A percentile compares a stretch with the other conserved stretches of the same genome.
Conservation (phyloP, 2,329 filamentous ascomycete species). For the Penicillium sp. region DNA sequence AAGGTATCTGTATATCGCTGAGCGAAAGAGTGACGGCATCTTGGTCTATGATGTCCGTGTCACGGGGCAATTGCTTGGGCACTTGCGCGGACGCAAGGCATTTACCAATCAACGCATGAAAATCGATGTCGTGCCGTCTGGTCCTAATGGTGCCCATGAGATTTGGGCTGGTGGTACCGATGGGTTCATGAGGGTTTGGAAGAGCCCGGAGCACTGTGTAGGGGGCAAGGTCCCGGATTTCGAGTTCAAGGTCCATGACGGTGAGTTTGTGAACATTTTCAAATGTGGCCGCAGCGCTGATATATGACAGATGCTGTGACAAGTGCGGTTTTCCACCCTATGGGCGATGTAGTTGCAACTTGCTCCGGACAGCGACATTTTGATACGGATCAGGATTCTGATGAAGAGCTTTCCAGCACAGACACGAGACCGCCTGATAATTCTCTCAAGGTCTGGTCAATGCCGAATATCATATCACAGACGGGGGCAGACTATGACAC, state of each 20-base stretch:
- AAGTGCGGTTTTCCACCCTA: slow-evolving; percentile 47
- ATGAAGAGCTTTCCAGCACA: slow-evolving; percentile 10
- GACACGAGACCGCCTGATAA: slow-evolving; percentile 28
- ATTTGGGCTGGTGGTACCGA: slow-evolving; percentile 59
- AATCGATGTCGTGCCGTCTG: slow-evolving; percentile 48
- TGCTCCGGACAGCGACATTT: slow-evolving; percentile 46
- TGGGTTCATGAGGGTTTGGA: slow-evolving; percentile 53
- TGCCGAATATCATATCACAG: slow-evolving; percentile 24
- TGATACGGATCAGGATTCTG: slow-evolving; percentile 14
- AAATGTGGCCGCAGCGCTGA: slow-evolving; percentile 12
- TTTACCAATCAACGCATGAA: slow-evolving; percentile 55
- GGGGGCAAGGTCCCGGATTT: slow-evolving; percentile 44
- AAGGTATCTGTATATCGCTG: slow-evolving; percentile 56
- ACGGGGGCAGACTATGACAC: background rate
- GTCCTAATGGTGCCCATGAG: slow-evolving; percentile 44
- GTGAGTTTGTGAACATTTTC: slow-evolving; percentile 27
- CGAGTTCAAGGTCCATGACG: slow-evolving; percentile 46
- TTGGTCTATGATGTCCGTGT: slow-evolving; percentile 58
- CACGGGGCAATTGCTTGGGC: slow-evolving; percentile 50
- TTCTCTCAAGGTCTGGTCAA: slow-evolving; percentile 42
- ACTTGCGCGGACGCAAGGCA: slow-evolving; percentile 46
- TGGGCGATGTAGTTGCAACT: slow-evolving; percentile 48
- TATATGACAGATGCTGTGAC: slow-evolving; percentile 42
- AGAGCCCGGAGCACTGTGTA: slow-evolving; percentile 40
- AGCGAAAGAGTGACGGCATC: slow-evolving; percentile 54